Evolutionary conservation across 1,139 yeast genomes (phyloP).

Genomic region (Candida glucosophila): DNA sequence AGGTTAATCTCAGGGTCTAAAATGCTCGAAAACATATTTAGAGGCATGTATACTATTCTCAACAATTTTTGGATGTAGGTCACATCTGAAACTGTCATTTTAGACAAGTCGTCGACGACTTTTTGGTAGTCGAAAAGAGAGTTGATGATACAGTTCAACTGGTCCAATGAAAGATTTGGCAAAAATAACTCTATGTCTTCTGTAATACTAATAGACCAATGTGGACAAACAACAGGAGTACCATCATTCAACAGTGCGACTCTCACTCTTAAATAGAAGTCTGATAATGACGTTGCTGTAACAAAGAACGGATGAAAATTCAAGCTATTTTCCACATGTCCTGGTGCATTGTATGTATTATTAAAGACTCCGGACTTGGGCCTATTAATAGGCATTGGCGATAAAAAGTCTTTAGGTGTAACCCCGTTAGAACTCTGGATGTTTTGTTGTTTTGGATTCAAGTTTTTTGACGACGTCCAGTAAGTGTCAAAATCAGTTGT

Average conservation of each 20-base stretch:
- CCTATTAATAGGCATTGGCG: slow-evolving; percentile 5
- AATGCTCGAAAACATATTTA: slow-evolving; percentile 48
- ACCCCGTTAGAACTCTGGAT: slow-evolving; percentile 34
- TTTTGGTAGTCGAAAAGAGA: slow-evolving; percentile 35
- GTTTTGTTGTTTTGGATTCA: no score
- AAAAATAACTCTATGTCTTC: slow-evolving; percentile 48
- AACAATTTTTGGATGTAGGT: slow-evolving; percentile 30
- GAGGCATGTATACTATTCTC: slow-evolving; percentile 45
- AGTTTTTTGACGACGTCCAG: slow-evolving; percentile 78
- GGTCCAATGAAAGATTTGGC: slow-evolving; percentile 36
- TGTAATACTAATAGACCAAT: slow-evolving; percentile 52
- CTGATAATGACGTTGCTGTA: slow-evolving; percentile 84
- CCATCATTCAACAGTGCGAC: slow-evolving; percentile 76
- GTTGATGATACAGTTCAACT: slow-evolving; percentile 33
- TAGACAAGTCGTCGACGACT: slow-evolving; percentile 31
- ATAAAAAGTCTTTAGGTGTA: slow-evolving; percentile 30
- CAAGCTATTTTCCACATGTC: slow-evolving; percentile 12
- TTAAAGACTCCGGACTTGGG: slow-evolving; percentile 4
- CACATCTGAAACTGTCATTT: slow-evolving; percentile 30
- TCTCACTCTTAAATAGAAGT: slow-evolving; percentile 64
- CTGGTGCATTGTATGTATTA: slow-evolving; percentile 7
- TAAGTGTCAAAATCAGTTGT: slow-evolving; percentile 91
- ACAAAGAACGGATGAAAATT: slow-evolving; percentile 55
- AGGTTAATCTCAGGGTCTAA: slow-evolving; percentile 56
- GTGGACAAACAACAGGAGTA: slow-evolving; percentile 76